A percentile compares a stretch with the other conserved stretches of the same genome.
Evolutionary conservation across 106 monocot genomes (phyloP).

Genomic region (Chionographis japonica): DNA sequence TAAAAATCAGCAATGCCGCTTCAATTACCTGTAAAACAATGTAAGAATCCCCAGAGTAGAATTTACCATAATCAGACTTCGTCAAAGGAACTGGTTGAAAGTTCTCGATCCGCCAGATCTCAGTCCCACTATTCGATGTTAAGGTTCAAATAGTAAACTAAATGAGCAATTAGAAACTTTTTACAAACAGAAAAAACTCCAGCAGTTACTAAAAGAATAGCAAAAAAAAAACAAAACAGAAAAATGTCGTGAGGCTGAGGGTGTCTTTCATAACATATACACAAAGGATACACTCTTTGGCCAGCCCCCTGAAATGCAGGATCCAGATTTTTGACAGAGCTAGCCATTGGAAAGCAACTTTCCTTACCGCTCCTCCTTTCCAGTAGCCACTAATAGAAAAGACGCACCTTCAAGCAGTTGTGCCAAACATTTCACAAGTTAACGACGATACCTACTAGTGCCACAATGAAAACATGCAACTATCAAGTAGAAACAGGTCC

Average conservation of each 20-base stretch:
- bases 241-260: too few species aligned
- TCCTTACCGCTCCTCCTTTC: too few species aligned
- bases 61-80: slow-evolving; percentile 48
- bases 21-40: slow-evolving; percentile 40
- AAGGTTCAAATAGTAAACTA: slow-evolving; percentile 9
- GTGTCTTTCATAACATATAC: background rate
- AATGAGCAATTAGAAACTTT: too few species aligned
- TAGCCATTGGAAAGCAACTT: slow-evolving; percentile 23
- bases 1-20: background rate
- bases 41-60: slow-evolving; percentile 54
- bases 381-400: too few species aligned
- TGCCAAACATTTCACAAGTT: too few species aligned
- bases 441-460: too few species aligned
- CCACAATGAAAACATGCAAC: too few species aligned
- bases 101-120: slow-evolving; percentile 56
- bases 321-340: slow-evolving; percentile 41
- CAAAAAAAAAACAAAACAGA: background rate
- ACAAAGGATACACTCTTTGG: slow-evolving; percentile 57
- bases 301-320: slow-evolving; percentile 66
- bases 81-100: slow-evolving; percentile 46
- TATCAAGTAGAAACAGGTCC: too few species aligned
- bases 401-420: too few species aligned
- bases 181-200: too few species aligned
- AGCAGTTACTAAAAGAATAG: too few species aligned
- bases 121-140: slow-evolving; percentile 35